These are phyloP conservation scores for Eutrema yunnanense DNA, from an alignment of 345 rosid genomes.

Conservation along the genomic window DNA sequence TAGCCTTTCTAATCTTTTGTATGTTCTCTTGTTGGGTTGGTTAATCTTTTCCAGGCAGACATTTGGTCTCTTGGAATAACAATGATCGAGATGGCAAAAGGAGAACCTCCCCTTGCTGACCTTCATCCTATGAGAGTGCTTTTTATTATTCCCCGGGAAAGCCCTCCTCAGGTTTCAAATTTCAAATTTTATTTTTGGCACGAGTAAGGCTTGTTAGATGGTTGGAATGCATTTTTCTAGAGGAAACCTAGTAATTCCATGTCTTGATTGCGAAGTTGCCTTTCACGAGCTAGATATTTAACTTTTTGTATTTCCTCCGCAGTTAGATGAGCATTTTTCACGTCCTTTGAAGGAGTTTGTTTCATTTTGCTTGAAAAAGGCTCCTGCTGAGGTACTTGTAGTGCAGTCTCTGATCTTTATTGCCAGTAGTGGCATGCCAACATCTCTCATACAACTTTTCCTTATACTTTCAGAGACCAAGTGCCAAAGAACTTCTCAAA, in stretches of 20 bases:
- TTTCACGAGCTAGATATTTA: constrained; percentile 17
- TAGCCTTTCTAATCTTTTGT: constrained; percentile 1
- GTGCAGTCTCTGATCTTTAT: constrained; percentile 9
- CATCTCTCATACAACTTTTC: constrained; percentile 13
- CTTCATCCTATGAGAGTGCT: constrained; percentile 99
- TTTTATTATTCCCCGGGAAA: constrained; percentile 98
- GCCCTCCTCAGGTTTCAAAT: constrained; percentile 89
- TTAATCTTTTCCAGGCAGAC: constrained; percentile 73
- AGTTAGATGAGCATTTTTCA: constrained; percentile 99
- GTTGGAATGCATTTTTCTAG: background rate
- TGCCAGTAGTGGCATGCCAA: constrained; percentile 2
- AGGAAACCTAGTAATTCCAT: background rate
- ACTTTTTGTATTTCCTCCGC: constrained; percentile 32
- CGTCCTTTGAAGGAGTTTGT: constrained; percentile 97
- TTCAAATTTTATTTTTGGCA: constrained; percentile 19
- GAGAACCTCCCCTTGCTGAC: constrained; percentile 99
- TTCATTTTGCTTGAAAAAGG: constrained; percentile 84
- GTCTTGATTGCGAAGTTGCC: background rate
- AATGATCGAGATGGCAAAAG: constrained; percentile 98
- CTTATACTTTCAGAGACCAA: constrained; percentile 68
- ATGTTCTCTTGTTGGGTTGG: constrained; percentile 2
- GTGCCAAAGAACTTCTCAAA: constrained; percentile 94
- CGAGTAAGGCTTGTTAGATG: constrained; percentile 21
- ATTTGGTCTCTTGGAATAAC: constrained; percentile 99
- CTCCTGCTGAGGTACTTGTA: constrained; percentile 77